Evolutionary conservation across 495 filamentous ascomycete genomes (phyloP).

Genomic region (Penicillium lividum): DNA sequence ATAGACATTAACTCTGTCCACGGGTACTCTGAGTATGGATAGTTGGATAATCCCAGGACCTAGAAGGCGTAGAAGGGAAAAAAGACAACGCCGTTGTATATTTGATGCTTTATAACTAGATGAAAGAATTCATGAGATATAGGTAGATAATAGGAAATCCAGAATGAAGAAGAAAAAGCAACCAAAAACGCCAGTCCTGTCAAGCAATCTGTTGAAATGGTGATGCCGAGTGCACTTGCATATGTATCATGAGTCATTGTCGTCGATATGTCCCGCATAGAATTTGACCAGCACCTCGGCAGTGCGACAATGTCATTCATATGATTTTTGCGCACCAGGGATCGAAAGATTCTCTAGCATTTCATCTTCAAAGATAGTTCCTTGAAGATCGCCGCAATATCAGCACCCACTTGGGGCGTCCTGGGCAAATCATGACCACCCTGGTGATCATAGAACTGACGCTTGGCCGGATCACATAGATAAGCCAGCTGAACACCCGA

Average conservation of each 20-base stretch:
- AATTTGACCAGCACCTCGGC: neutral
- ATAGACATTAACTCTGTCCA: too few species aligned
- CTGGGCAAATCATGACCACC: conserved; percentile 2
- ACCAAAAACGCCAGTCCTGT: neutral
- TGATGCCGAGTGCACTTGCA: neutral
- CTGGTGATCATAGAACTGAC: neutral
- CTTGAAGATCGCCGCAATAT: neutral
- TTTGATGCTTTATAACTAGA: neutral
- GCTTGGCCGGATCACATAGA: neutral
- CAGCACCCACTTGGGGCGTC: neutral
- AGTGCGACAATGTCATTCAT: neutral
- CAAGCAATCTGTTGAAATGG: neutral
- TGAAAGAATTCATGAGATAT: neutral
- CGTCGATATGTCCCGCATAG: neutral
- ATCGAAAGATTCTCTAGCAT: neutral
- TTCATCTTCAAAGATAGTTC: neutral
- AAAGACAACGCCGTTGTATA: neutral
- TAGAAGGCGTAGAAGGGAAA: neutral
- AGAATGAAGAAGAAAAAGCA: neutral
- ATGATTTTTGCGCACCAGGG: neutral
- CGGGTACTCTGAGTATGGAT: too few species aligned
- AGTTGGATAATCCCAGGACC: too few species aligned
- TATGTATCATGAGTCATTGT: neutral
- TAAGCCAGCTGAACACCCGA: conserved; percentile 1
- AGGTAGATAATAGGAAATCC: neutral